Base-by-base conservation (phyloP, 2,329 filamentous ascomycete genomes). In the Incumbomyces delicatus region DNA sequence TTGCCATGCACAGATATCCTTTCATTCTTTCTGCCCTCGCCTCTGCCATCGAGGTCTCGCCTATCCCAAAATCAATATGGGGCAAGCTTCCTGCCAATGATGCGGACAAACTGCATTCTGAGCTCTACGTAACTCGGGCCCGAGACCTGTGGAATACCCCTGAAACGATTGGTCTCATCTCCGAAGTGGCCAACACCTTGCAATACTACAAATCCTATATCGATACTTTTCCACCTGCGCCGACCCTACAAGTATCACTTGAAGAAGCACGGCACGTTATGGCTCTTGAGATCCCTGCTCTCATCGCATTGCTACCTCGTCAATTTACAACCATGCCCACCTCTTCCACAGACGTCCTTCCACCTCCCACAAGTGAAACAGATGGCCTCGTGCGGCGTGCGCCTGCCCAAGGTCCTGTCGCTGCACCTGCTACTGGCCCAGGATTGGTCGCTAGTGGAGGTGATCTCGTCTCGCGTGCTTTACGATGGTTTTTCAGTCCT, bases 141-240 rank as follows among this genome's bases (percentile, higher is more conserved):
- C 90, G 88, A 59, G 85, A 90, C 56, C 69, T 94, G 2, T 95
- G 89, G 89, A 88, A 88, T 60, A 87, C 81, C 3, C 75, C 84
- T 1, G 81, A 87, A 57, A 79, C 78, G 12, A 80, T 75, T 2
- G 68, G 72, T 3, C 66, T 95, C 6, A 75, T 95, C 1, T 74
- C 82, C 27, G 80, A 86, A 57, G 78, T 83, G 13, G 82, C 81
- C 37, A 76, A 78, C 51, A 74, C 74, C 10, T 66, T 77, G 3
- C 61, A 62, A 29, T 69, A 69, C 46, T 66, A 71, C 3, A 63
- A 74, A 42, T 57, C 59, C 12, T 55, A 63, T 13, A 57, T 63
- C 1, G 62, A 72, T 2, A 63, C 71, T 1, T 57, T 57, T 3
- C 54, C 60, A 2, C 56, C 67, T 6, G 62, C 60, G 7, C 57